Base-by-base conservation (phyloP, 352 stramenopile species). In the Pythium brassicae region DNA sequence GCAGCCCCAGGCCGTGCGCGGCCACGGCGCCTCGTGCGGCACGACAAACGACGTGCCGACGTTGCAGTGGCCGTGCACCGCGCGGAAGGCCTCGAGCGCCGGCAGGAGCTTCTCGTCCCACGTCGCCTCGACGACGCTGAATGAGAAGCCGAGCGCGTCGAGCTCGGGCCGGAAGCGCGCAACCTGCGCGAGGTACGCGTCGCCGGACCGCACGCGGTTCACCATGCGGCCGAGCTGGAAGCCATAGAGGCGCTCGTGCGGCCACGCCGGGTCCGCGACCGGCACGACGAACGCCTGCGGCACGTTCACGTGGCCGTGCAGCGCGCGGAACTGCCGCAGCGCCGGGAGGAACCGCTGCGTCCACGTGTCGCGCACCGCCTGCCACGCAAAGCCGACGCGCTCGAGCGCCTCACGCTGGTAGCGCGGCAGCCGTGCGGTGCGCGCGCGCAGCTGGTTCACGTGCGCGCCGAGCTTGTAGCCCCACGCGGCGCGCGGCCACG, bases 51-150 rank as follows among this genome's bases (percentile, higher is more conserved):
- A 46, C 43, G 27, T 46, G 10, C 51, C 23, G 11, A 88, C 61
- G 45, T 70, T 47, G 58, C 74, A 81, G 57, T 87, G 66, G 19
- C 73, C 70, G 48, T 79, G 44, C 12, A 86, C 12, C 2, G 35
- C 17, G 43, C 61, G 50, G 47, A 85, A 87, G 8, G 52, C 72
- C 53, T 78, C 40, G 4, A 89, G 62, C 22, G 70, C 59, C 42
- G 78, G 78, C 8, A 89, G 46, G 15, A 89, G 67, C 20, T 64
- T 72, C 40, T 75, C 55, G 56, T 65, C 57, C 82, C 82, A 92
- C 44, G 71, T 76, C 46, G 57, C 59, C 34, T 88, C 70, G 27
- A 68, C 58, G 53, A 50, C 74, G 50, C 65, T 71, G 40, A 86
- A 74, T 22, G 72, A 72, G 39, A 90, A 88, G 0, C 68, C 72